Percentiles rank a stretch among this genome's conserved stretches.
These are phyloP conservation scores for Ambrosia hybrid DNA, from an alignment of 140 eudicot genomes.

Conservation along the genomic window DNA sequence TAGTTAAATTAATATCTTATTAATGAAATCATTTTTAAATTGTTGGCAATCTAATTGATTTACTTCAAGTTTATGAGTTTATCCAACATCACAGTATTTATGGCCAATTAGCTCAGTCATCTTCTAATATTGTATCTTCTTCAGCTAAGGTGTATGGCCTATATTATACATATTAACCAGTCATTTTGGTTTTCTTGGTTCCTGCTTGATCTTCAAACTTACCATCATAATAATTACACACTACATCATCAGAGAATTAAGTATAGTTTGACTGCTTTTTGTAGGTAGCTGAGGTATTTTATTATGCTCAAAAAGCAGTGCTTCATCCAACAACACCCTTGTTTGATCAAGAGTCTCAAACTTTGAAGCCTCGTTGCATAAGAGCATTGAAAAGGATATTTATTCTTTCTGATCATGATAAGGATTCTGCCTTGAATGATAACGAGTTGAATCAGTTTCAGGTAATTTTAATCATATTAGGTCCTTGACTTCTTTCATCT, in stretches of 20 bases:
- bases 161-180: slow-evolving; percentile 14
- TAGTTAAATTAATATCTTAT: neutral
- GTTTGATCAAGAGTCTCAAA: slow-evolving; percentile 90
- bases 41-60: slow-evolving; percentile 4
- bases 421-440: slow-evolving; percentile 85
- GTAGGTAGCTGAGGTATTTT: slow-evolving; percentile 94
- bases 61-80: neutral
- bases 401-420: slow-evolving; percentile 78
- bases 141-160: slow-evolving; percentile 15
- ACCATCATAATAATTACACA: slow-evolving; percentile 12
- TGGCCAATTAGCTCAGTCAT: neutral
- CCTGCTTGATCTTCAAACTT: slow-evolving; percentile 30
- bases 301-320: slow-evolving; percentile 95
- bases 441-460: slow-evolving; percentile 88
- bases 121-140: neutral
- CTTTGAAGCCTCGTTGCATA: slow-evolving; percentile 77
- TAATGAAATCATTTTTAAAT: neutral
- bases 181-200: slow-evolving; percentile 13
- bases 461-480: slow-evolving; percentile 38
- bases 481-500: neutral
- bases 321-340: slow-evolving; percentile 96
- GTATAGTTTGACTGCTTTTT: slow-evolving; percentile 18
- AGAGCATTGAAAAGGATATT: slow-evolving; percentile 91
- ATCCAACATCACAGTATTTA: slow-evolving; percentile 10
- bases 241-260: slow-evolving; percentile 14